phyloP scores from a whole-genome alignment of 2,329 filamentous ascomycete species.

The Colletotrichum graminicola region DNA sequence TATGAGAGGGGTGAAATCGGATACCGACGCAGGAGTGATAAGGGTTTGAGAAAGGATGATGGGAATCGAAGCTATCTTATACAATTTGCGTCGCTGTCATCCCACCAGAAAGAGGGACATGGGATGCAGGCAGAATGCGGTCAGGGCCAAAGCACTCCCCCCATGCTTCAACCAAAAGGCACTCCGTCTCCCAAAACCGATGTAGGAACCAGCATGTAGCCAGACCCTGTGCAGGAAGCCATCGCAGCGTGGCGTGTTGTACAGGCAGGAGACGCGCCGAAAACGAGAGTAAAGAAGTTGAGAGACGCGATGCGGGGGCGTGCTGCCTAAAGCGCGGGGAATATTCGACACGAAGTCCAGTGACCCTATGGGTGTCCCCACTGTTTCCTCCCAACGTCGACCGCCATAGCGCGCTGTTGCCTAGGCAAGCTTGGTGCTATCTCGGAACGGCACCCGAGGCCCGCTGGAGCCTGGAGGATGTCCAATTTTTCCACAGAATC shows the following conservation, averaged over 20 bases:
- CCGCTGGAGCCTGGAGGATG: slow-evolving; percentile 27
- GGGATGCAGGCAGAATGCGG: slow-evolving; percentile 7
- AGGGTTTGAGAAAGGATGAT: not conserved
- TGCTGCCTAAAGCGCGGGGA: slow-evolving; percentile 38
- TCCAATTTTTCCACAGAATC: not conserved
- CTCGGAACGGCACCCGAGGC: not conserved
- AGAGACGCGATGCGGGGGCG: slow-evolving; percentile 29
- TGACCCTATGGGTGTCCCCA: slow-evolving; percentile 30
- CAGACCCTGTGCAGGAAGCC: slow-evolving; percentile 10
- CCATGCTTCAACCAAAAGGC: not conserved
- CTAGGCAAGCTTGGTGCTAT: slow-evolving; percentile 17
- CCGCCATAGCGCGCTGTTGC: slow-evolving; percentile 36
- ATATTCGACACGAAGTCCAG: slow-evolving; percentile 38
- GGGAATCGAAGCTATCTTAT: slow-evolving; percentile 34
- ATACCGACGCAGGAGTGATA: too few species aligned
- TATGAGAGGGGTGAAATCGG: not conserved
- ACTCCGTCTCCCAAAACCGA: not conserved
- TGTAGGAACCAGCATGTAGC: not conserved
- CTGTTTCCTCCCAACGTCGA: slow-evolving; percentile 3
- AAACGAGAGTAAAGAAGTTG: not conserved
- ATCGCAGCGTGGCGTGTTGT: slow-evolving; percentile 18
- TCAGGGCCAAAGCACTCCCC: not conserved
- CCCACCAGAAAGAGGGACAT: not conserved
- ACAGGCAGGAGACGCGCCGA: slow-evolving; percentile 34
- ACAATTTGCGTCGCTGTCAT: slow-evolving; percentile 12